Evolutionary conservation across 768 basidiomycete species (phyloP), one percentile per base, ranked within the genome.

Genomic region (Suillus ampliporus): DNA sequence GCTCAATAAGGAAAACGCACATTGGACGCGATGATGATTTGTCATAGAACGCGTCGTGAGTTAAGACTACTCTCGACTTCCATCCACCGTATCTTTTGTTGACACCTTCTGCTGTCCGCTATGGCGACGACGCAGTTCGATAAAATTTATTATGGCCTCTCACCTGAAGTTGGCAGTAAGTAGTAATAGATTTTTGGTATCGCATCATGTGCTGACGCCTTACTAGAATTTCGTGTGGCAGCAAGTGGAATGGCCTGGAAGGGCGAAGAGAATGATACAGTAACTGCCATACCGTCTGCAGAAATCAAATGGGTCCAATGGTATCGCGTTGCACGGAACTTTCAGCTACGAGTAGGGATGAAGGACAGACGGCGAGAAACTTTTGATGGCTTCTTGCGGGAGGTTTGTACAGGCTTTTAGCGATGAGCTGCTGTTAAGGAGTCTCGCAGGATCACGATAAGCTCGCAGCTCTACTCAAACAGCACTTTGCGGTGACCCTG

Each of bases 221-320:
- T 40, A n/a, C 15, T 67, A 94, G 92, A 93, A 80, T 83, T 99
- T 64, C 94, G 97, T 67, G 83, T 99, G 68, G 95, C 95, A 13
- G 72, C 83, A 52, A 92, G 89, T 67, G 97, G 97, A 50, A 89
- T 99, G 81, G 97, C 94, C 6, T 99, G 97, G 97, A 98, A 90
- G 65, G 90, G 86, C 47, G 84, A 86, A 52, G 91, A 92, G 19
- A 83, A 80, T 15, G 87, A 89, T 47, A 77, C 79, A 4, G 84
- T 89, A 46, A 81, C 82, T 14, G 87, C 90, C 13, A 82, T 96
- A 62, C 80, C 87, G 14, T 82, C 86, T 3, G 77, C 75, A 28
- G 90, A 94, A 69, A 90, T 97, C 66, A 95, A 93, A 76, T 94
- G 90, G 88, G 88, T 86, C 0, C 90, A 92, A 67, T 97, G 95